A percentile compares a stretch with the other conserved stretches of the same genome.
Evolutionary conservation across 768 basidiomycete species (phyloP).

Genomic region (Tubosaeta sp.): DNA sequence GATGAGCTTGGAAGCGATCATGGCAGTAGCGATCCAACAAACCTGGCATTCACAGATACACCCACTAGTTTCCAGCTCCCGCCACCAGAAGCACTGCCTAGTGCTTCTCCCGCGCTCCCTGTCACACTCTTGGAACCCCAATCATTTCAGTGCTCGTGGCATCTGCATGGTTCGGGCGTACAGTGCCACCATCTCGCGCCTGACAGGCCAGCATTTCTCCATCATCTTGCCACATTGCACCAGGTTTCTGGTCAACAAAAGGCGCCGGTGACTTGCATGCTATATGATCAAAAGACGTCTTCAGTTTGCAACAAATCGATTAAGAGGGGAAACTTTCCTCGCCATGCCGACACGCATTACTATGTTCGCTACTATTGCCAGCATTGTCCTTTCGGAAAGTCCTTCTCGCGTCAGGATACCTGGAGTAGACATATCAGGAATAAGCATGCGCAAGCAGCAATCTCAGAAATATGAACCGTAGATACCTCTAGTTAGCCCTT

Average conservation of each 20-base stretch:
- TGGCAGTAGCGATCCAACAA: not conserved
- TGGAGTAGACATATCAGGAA: slow-evolving; percentile 8
- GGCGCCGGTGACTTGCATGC: slow-evolving; percentile 1
- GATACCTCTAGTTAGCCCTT: not conserved
- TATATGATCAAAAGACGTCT: slow-evolving; percentile 2
- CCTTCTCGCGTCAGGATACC: slow-evolving; percentile 24
- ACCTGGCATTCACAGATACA: not conserved
- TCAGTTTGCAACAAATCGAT: not conserved
- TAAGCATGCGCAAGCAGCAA: slow-evolving; percentile 1
- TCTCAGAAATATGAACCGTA: not conserved
- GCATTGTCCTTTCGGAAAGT: slow-evolving; percentile 5
- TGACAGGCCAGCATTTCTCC: slow-evolving; percentile 11
- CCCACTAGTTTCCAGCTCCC: not conserved
- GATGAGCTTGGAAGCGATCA: not conserved
- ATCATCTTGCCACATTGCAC: slow-evolving; percentile 10
- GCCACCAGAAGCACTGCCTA: not conserved
- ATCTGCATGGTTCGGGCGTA: not conserved
- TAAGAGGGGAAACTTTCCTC: slow-evolving; percentile 13
- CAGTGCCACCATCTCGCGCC: slow-evolving; percentile 3
- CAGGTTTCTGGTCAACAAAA: slow-evolving; percentile 7
- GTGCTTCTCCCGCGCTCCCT: not conserved
- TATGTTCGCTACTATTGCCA: slow-evolving; percentile 11
- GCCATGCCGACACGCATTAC: slow-evolving; percentile 20
- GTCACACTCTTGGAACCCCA: not conserved
- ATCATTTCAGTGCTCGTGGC: slow-evolving; percentile 15